Conservation (phyloP, 495 filamentous ascomycete species). For the Tuber umbilicatum region DNA sequence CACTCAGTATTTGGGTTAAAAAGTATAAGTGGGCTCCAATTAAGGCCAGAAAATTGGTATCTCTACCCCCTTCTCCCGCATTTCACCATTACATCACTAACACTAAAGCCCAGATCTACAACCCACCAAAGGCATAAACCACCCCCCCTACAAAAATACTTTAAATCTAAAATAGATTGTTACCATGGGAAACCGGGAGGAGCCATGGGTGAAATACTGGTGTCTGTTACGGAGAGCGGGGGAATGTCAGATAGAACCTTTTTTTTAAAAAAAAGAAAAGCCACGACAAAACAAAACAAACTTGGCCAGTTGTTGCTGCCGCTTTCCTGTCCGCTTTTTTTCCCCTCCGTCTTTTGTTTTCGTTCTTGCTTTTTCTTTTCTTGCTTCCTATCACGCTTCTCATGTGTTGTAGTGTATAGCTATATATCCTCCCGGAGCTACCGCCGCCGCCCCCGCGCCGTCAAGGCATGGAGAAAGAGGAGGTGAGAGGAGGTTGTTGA, state of each 20-base stretch:
- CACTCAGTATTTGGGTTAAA: conserved; percentile 95
- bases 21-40: conserved; percentile 95
- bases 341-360: background rate
- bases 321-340: background rate
- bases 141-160: background rate
- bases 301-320: background rate
- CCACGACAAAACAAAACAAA: too few species aligned
- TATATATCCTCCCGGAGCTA: background rate
- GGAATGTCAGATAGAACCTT: background rate
- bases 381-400: background rate
- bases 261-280: background rate
- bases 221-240: background rate
- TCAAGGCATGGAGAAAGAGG: background rate
- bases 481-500: background rate
- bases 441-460: background rate
- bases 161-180: conserved; percentile 1
- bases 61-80: background rate
- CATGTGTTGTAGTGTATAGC: background rate
- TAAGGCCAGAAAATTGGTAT: conserved; percentile 79
- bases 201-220: background rate
- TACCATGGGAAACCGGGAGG: background rate
- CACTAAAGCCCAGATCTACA: conserved; percentile 28
- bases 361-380: background rate
- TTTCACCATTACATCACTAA: conserved; percentile 4
- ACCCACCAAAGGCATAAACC: conserved; percentile 35